These are phyloP conservation scores for Trichoderma gracile DNA, from an alignment of 2,329 filamentous ascomycete species.

Conservation along the genomic window DNA sequence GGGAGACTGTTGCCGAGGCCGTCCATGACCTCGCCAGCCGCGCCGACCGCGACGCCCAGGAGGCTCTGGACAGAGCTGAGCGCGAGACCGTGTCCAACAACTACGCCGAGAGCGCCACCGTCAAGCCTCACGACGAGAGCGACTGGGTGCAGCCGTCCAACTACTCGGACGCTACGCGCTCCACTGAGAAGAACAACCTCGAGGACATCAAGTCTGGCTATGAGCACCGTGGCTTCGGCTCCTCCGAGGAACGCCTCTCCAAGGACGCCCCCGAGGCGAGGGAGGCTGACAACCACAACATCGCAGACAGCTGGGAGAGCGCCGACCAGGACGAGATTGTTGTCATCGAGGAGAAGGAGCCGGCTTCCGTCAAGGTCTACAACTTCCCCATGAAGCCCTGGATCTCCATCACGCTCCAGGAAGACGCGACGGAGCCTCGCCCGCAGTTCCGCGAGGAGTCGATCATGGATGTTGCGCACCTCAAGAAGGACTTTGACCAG, in stretches of 20 bases:
- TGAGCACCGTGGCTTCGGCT: conserved; percentile 52
- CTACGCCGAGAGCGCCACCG: conserved; percentile 40
- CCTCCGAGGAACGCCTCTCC: conserved; percentile 51
- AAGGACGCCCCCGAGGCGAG: conserved; percentile 45
- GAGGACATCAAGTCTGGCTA: conserved; percentile 53
- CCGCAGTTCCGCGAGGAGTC: conserved; percentile 73
- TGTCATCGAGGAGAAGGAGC: conserved; percentile 65
- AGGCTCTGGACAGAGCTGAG: conserved; percentile 61
- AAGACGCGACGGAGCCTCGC: conserved; percentile 55
- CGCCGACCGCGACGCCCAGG: conserved; percentile 58
- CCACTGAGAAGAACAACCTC: conserved; percentile 28
- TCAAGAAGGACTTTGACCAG: conserved; percentile 98
- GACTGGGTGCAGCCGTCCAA: conserved; percentile 31
- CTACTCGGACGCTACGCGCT: conserved; percentile 28
- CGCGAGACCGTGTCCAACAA: conserved; percentile 50
- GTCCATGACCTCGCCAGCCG: conserved; percentile 63
- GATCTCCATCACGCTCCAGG: conserved; percentile 79
- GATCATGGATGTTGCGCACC: conserved; percentile 86
- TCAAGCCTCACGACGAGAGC: conserved; percentile 46
- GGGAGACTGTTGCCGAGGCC: conserved; percentile 71
- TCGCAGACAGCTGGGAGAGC: conserved; percentile 91
- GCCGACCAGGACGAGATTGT: conserved; percentile 71
- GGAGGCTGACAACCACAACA: conserved; percentile 57
- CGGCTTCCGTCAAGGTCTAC: conserved; percentile 73
- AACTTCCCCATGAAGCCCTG: conserved; percentile 98